These are phyloP conservation scores for Emmonsiellopsis sp. DNA, from an alignment of 2,329 filamentous ascomycete genomes.

Conservation along the genomic window DNA sequence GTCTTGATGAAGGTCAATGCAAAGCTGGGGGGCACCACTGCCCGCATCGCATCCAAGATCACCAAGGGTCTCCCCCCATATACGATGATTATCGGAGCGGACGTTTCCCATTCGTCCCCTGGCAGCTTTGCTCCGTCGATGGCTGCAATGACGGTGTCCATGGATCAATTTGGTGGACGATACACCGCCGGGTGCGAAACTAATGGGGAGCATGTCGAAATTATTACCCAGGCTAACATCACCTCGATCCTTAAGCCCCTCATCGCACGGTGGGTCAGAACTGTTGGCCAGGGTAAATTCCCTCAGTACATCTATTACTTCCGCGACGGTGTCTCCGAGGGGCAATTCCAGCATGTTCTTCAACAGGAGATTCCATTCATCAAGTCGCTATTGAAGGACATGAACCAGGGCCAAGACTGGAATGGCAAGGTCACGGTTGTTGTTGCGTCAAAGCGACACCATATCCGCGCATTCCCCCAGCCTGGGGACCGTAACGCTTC, in stretches of 20 bases:
- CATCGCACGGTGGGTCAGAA: constrained; percentile 54
- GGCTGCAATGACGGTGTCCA: constrained; percentile 77
- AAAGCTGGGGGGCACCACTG: constrained; percentile 81
- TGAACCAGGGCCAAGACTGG: constrained; percentile 24
- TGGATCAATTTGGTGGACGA: constrained; percentile 60
- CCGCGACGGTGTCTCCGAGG: constrained; percentile 84
- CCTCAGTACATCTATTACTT: constrained; percentile 82
- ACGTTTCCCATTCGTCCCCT: constrained; percentile 76
- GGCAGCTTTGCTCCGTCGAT: constrained; percentile 62
- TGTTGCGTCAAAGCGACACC: constrained; percentile 87
- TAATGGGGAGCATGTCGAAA: constrained; percentile 74
- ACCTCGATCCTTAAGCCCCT: constrained; percentile 57
- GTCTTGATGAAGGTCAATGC: constrained; percentile 95
- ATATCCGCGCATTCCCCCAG: constrained; percentile 83
- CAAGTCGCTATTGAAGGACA: constrained; percentile 47
- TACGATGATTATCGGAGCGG: constrained; percentile 81
- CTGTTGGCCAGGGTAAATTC: constrained; percentile 42
- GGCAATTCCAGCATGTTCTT: constrained; percentile 73
- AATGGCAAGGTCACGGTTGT: constrained; percentile 71
- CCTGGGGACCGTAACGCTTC: constrained; percentile 37
- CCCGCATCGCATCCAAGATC: constrained; percentile 38
- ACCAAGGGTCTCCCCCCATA: constrained; percentile 26
- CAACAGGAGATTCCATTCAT: constrained; percentile 68
- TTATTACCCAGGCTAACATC: constrained; percentile 61
- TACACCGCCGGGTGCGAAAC: constrained; percentile 74